phyloP scores from a whole-genome alignment of 1,284 basidiomycete species.

The Boletus sp. region DNA sequence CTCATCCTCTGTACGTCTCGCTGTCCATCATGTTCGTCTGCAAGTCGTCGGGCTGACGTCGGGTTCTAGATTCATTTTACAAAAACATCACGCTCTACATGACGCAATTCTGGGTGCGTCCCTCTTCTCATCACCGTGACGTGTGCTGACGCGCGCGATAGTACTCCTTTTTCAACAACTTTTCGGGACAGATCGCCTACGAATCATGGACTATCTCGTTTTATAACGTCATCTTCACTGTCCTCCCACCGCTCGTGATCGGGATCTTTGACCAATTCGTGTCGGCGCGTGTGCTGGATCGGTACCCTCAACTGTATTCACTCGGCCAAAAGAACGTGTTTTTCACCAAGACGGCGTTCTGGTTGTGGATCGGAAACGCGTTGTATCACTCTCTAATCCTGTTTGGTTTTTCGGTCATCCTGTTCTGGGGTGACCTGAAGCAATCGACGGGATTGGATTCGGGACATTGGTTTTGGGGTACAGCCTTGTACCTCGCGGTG shows the following conservation, averaged over 20 bases:
- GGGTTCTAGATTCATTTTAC: slow-evolving; percentile 77
- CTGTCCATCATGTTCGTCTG: not conserved
- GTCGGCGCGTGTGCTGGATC: slow-evolving; percentile 91
- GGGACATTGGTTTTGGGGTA: slow-evolving; percentile 99
- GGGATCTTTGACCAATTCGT: slow-evolving; percentile 98
- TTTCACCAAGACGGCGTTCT: slow-evolving; percentile 89
- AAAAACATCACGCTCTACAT: slow-evolving; percentile 98
- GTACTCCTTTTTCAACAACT: slow-evolving; percentile 99
- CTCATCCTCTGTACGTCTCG: slow-evolving; percentile 80
- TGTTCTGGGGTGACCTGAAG: slow-evolving; percentile 91
- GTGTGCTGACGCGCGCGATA: slow-evolving; percentile 29
- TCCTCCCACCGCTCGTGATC: slow-evolving; percentile 95
- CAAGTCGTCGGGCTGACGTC: not conserved
- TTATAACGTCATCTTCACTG: slow-evolving; percentile 91
- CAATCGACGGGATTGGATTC: slow-evolving; percentile 76
- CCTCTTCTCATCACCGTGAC: not conserved
- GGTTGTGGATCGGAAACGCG: slow-evolving; percentile 94
- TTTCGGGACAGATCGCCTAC: slow-evolving; percentile 96
- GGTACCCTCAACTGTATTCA: slow-evolving; percentile 95
- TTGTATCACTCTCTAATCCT: slow-evolving; percentile 69
- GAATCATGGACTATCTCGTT: slow-evolving; percentile 98
- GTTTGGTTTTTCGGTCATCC: slow-evolving; percentile 83
- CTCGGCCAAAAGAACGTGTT: slow-evolving; percentile 90
- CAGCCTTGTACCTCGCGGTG: slow-evolving; percentile 88
- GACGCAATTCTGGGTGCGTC: slow-evolving; percentile 91